These are phyloP conservation scores for Sporothrix pseudoabietina DNA, from an alignment of 2,329 filamentous ascomycete species.

Conservation along the genomic window DNA sequence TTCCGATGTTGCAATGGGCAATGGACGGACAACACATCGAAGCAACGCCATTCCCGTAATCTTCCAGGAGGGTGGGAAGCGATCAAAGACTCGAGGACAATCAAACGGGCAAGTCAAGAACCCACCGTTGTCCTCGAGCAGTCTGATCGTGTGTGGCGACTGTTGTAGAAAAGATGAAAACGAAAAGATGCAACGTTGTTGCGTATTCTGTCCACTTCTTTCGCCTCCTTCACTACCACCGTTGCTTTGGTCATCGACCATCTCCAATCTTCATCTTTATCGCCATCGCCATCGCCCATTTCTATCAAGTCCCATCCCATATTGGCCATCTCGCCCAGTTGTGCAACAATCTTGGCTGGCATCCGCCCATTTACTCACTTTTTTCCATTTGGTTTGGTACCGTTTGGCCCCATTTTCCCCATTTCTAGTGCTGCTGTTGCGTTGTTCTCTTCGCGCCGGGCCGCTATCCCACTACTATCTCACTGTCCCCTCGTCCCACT, in stretches of 20 bases:
- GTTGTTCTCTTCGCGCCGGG: not conserved
- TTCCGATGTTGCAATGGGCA: conserved; percentile 11
- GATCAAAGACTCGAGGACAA: not conserved
- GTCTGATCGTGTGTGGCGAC: not conserved
- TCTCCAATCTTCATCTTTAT: conserved; percentile 2
- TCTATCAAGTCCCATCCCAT: too few species aligned
- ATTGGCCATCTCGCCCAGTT: not conserved
- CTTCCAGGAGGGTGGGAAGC: not conserved
- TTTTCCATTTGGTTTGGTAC: not conserved
- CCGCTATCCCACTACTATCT: not conserved
- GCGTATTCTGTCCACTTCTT: not conserved
- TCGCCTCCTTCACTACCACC: not conserved
- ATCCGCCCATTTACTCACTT: not conserved
- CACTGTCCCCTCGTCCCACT: not conserved
- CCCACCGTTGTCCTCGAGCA: too few species aligned
- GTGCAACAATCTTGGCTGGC: not conserved
- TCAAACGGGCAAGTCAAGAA: not conserved
- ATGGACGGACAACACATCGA: conserved; percentile 19
- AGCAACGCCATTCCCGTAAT: conserved; percentile 1
- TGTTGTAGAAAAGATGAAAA: not conserved
- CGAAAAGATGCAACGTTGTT: not conserved
- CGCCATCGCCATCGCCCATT: conserved; percentile 11
- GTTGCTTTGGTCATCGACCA: not conserved
- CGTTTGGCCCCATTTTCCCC: not conserved
- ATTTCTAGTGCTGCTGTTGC: not conserved